Evolutionary conservation across 2,329 filamentous ascomycete species (phyloP).

Genomic region (Emmonsiellopsis sp.): DNA sequence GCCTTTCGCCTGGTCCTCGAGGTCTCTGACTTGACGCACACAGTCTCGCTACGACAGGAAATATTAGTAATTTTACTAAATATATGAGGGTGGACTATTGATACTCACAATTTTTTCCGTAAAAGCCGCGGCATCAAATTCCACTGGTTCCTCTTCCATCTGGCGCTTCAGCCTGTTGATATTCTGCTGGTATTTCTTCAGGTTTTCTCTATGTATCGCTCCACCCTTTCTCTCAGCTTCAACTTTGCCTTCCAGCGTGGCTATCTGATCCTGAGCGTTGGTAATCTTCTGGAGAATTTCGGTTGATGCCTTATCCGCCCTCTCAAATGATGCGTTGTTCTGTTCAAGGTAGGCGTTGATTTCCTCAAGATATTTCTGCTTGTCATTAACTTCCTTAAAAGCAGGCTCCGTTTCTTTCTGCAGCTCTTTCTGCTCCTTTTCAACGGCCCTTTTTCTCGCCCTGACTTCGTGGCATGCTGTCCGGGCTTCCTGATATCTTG

Average conservation of each 20-base stretch:
- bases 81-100: not conserved
- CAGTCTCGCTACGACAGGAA: conserved; percentile 44
- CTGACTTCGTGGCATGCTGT: conserved; percentile 44
- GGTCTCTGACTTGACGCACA: conserved; percentile 29
- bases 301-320: conserved; percentile 43
- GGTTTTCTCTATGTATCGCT: conserved; percentile 43
- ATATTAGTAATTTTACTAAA: conserved; percentile 16
- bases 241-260: conserved; percentile 29
- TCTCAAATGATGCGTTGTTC: conserved; percentile 45
- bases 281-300: conserved; percentile 33
- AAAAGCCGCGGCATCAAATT: conserved; percentile 61
- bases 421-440: conserved; percentile 50
- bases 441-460: conserved; percentile 43
- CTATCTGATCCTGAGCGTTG: conserved; percentile 27
- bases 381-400: conserved; percentile 57
- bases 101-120: conserved; percentile 60
- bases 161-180: conserved; percentile 57
- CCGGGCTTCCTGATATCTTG: conserved; percentile 52
- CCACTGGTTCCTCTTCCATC: conserved; percentile 50
- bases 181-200: conserved; percentile 41
- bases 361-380: conserved; percentile 52
- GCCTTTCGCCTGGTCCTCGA: conserved; percentile 30
- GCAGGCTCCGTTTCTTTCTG: conserved; percentile 57
- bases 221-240: conserved; percentile 45
- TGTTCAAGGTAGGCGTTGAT: conserved; percentile 48